Conservation (phyloP, 179 eudicot genomes). For the Silene vulgaris region DNA sequence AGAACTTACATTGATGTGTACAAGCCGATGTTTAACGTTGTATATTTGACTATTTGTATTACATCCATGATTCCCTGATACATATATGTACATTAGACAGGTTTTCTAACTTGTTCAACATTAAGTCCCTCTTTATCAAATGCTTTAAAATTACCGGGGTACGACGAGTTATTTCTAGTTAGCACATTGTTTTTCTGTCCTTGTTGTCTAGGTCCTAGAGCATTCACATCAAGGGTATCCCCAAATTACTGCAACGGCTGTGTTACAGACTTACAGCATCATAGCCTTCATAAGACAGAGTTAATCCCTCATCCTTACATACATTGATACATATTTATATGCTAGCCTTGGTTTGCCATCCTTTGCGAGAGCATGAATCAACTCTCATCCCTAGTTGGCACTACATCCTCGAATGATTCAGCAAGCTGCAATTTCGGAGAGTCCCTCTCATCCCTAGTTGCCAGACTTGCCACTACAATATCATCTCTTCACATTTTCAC, state of each 20-base stretch:
- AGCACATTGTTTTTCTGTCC: conserved; percentile 45
- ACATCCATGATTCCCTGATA: not conserved
- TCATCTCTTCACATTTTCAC: conserved; percentile 14
- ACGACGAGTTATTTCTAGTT: conserved; percentile 38
- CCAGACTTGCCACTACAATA: conserved; percentile 14
- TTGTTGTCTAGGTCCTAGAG: conserved; percentile 62
- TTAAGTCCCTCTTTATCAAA: conserved; percentile 40
- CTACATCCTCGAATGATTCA: conserved; percentile 65
- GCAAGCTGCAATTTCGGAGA: conserved; percentile 40
- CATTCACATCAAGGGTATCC: conserved; percentile 46
- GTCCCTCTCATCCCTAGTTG: not conserved
- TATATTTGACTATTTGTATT: not conserved
- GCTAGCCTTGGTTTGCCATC: conserved; percentile 86
- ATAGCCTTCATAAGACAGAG: conserved; percentile 60
- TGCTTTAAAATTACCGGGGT: conserved; percentile 35
- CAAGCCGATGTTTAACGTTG: not conserved
- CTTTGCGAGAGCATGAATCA: conserved; percentile 63
- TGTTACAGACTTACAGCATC: conserved; percentile 43
- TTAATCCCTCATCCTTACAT: conserved; percentile 59
- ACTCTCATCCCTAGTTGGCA: conserved; percentile 30
- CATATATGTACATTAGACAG: conserved; percentile 3
- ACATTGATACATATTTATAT: conserved; percentile 44
- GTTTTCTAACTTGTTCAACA: conserved; percentile 25
- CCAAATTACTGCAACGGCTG: conserved; percentile 35
- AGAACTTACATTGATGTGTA: conserved; percentile 12